Evolutionary conservation across 371 early-diverging fungal species (phyloP), one percentile per base, ranked within the genome.

Genomic region (Dentiscutata heterogama): DNA sequence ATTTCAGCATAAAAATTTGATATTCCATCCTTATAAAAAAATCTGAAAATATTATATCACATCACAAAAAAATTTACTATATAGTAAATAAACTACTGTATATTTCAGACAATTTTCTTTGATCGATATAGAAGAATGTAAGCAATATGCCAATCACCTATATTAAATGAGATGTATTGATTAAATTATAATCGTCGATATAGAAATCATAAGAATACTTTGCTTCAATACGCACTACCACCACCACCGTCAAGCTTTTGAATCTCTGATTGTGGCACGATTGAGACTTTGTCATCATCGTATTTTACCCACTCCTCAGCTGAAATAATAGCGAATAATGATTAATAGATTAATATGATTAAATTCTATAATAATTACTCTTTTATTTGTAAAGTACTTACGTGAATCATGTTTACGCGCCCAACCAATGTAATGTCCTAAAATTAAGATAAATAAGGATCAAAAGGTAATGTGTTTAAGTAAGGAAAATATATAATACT

Each of bases 231-330:
- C 20, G 42, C 42, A 56, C 70, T 46, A 46, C 46, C 46, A 46
- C 46, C 60, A 54, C 80, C 75, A 50, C 99, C 99, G 81, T 95
- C 95, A 80, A 98, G 90, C 86, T 95, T 96, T 68, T 92, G 86
- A 78, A 99, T 96, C 39, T 98, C 99, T 46, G 94, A 95, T 76
- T 93, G 91, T 4, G 87, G 90, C 58, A 98, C 94, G 27, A 92
- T 89, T 4, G 95, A 93, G 8, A 99, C 99, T 72, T 95, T 94
- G 83, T 99, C 98, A 85, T 99, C 99, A 85, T 99, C 98, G 84
- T 94, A 99, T 85, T 98, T 96, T 87, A 92, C 91, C 97, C 97
- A 96, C 83, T 94, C 92, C 80, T 96, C 91, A 81, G 84, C 81
- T n/a, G 64, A 75, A 58, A 46, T 6, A 46, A 18, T 39, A 18